A percentile compares a stretch with the other conserved stretches of the same genome.
phyloP scores from a whole-genome alignment of 2,329 filamentous ascomycete genomes.

The Aspergillus viridinutans region DNA sequence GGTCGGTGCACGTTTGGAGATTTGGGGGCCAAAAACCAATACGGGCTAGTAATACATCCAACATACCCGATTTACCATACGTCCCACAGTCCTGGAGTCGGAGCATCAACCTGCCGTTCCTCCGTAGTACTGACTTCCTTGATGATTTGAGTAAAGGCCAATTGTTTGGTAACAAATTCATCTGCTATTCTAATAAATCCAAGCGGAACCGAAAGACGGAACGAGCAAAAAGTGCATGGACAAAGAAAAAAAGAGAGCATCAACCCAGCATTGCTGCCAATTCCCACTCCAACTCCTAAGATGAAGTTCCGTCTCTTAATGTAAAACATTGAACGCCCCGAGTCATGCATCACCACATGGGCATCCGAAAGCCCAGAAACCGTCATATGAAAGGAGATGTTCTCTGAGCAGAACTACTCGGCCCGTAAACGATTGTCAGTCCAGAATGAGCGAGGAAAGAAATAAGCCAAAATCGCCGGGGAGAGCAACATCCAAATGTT shows the following conservation, averaged over 20 bases:
- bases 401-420: neutral
- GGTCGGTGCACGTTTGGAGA: neutral
- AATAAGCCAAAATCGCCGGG: neutral
- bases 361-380: neutral
- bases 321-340: neutral
- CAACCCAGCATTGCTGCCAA: neutral
- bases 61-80: neutral
- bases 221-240: neutral
- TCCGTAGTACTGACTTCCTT: neutral
- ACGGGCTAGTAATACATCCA: neutral
- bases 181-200: neutral
- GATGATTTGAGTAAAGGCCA: neutral
- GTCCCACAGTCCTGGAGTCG: neutral
- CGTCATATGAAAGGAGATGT: neutral
- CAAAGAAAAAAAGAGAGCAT: neutral
- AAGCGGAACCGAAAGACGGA: neutral
- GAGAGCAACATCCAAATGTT: neutral
- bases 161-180: neutral
- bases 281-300: neutral
- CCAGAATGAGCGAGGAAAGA: neutral
- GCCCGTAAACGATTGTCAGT: neutral
- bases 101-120: neutral
- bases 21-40: neutral
- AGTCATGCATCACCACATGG: slow-evolving; percentile 1
- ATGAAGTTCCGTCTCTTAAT: neutral